Evolutionary conservation across 179 eudicot species (phyloP).

Genomic region (Beta lomatogona): DNA sequence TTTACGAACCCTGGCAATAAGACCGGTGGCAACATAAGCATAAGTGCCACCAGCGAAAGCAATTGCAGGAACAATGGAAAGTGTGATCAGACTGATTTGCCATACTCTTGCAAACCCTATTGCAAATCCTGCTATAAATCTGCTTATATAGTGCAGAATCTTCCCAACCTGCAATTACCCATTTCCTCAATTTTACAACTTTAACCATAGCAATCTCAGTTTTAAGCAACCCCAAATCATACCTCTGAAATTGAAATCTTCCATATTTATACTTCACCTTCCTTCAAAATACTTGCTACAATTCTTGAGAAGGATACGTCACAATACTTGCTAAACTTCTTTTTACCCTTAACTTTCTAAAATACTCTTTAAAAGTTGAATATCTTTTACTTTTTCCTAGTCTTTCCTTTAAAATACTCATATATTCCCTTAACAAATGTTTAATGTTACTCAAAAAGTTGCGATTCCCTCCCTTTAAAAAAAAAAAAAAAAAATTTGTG

Average conservation of each 20-base stretch:
- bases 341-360: no score
- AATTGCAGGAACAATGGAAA: constrained; percentile 84
- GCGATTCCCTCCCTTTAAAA: no score
- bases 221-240: not conserved
- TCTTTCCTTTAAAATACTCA: no score
- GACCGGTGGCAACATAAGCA: constrained; percentile 85
- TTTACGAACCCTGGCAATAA: constrained; percentile 77
- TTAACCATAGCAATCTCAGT: not conserved
- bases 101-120: constrained; percentile 86
- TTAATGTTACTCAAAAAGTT: no score
- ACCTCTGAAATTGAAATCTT: constrained; percentile 5
- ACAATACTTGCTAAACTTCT: no score
- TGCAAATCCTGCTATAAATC: constrained; percentile 80
- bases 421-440: no score
- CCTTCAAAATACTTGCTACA: no score
- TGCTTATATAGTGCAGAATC: constrained; percentile 81
- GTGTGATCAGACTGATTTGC: constrained; percentile 94
- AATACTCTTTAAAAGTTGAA: no score
- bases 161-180: constrained; percentile 72
- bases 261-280: not conserved
- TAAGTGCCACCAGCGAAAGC: constrained; percentile 91
- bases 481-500: no score
- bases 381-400: no score
- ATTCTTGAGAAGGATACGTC: no score
- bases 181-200: not conserved